Evolutionary conservation across 805 yeast genomes (phyloP), one percentile per base, ranked within the genome.

Genomic region (Citeromyces matritensis): DNA sequence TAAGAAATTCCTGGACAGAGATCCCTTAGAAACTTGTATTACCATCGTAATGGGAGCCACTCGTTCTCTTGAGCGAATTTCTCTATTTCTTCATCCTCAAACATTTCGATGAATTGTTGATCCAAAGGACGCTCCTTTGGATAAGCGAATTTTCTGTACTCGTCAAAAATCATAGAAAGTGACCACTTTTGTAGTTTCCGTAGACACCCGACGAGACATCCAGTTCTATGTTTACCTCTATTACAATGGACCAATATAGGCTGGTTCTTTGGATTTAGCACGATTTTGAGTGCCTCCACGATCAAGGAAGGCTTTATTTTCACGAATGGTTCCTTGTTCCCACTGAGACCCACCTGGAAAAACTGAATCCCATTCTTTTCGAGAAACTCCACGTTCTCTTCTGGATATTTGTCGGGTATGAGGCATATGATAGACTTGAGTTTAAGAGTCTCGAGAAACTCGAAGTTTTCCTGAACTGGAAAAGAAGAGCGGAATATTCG

Each of bases 91-190:
- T 56, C 47, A 32, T 73, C 81, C 43, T 85, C 78, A 49, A 80
- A 88, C 61, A 84, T 61, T 55, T 91, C 98, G 37, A 88, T 88
- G 45, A 88, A 80, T 50, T 88, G 95, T 51, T 85, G 95, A 55
- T 91, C 98, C 60, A 91, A 63, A 10, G 96, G 94, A 40, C 98
- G 64, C 35, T 85, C 91, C 53, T 91, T 91, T 7, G 98, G 98
- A 33, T 79, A 79, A 6, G 97, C 94, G 58, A 85, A 91, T 44
- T 88, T 67, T 37, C 98, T 60, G 55, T 91, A 91, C 49, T 91
- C 98, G 45, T 91, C 97, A 47, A 91, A 85, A 12, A 88, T 91
- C 73, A 88, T 81, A 2, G 95, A 78, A 39, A 85, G 54, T 2
- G 94, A 77, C 98, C 98, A 91, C 37, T 76, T 73, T 48, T 88